These are phyloP conservation scores for Clarireedia paspali DNA, from an alignment of 2,329 filamentous ascomycete genomes.

Conservation along the genomic window DNA sequence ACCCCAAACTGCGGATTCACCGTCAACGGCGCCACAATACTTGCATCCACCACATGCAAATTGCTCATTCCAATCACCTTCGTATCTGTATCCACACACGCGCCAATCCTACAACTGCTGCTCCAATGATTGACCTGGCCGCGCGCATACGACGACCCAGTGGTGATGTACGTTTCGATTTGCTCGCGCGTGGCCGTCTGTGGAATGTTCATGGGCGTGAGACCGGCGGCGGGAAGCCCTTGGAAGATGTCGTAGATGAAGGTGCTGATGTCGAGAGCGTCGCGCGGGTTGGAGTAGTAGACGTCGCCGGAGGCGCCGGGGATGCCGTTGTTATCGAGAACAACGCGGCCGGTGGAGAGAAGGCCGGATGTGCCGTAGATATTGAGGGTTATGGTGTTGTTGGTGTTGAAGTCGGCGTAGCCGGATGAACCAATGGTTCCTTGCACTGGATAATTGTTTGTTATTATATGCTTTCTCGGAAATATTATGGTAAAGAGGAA, in stretches of 20 bases:
- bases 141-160: slow-evolving; percentile 37
- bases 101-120: slow-evolving; percentile 42
- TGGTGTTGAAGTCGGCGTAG: slow-evolving; percentile 32
- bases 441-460: slow-evolving; percentile 31
- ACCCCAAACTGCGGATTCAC: slow-evolving; percentile 48
- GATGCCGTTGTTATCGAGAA: slow-evolving; percentile 37
- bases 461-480: too few species aligned
- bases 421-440: slow-evolving; percentile 45
- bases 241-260: slow-evolving; percentile 46
- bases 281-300: slow-evolving; percentile 41
- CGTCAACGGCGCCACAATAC: slow-evolving; percentile 42
- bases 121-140: slow-evolving; percentile 47
- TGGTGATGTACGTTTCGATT: slow-evolving; percentile 43
- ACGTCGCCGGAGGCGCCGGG: slow-evolving; percentile 35
- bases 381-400: slow-evolving; percentile 46
- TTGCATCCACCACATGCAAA: slow-evolving; percentile 44
- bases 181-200: slow-evolving; percentile 38
- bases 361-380: slow-evolving; percentile 50
- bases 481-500: too few species aligned
- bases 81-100: slow-evolving; percentile 41
- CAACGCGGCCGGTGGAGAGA: slow-evolving; percentile 39
- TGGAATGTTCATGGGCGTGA: slow-evolving; percentile 42
- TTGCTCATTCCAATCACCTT: slow-evolving; percentile 42
- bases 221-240: slow-evolving; percentile 32
- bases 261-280: slow-evolving; percentile 39